Conservation (phyloP, 2,329 filamentous ascomycete genomes). For the Cytospora piceicola region DNA sequence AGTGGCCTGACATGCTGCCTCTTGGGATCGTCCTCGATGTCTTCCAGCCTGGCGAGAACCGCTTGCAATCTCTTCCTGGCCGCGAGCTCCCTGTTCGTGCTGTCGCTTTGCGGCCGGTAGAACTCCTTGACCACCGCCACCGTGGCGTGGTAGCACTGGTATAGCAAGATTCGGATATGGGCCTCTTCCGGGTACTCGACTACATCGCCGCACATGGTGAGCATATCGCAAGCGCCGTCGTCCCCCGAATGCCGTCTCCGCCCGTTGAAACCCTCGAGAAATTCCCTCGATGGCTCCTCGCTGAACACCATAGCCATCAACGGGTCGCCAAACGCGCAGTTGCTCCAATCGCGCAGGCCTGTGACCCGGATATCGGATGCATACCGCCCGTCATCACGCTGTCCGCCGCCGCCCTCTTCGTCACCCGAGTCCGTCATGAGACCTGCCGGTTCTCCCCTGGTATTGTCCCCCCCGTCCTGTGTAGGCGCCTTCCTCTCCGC, state of each 20-base stretch:
- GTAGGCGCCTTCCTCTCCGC: slow-evolving; percentile 38
- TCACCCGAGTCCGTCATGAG: slow-evolving; percentile 22
- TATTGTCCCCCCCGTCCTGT: not conserved
- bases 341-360: slow-evolving; percentile 62
- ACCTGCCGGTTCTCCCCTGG: not conserved
- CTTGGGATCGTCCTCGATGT: slow-evolving; percentile 42
- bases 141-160: slow-evolving; percentile 61
- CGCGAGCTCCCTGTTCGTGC: slow-evolving; percentile 55
- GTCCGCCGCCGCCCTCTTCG: slow-evolving; percentile 16
- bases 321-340: slow-evolving; percentile 63
- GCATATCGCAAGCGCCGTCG: slow-evolving; percentile 24
- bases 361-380: slow-evolving; percentile 43
- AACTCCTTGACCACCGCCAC: slow-evolving; percentile 58
- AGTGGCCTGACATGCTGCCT: slow-evolving; percentile 43
- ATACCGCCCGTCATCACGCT: slow-evolving; percentile 6
- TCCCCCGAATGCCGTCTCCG: slow-evolving; percentile 12
- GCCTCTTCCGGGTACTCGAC: slow-evolving; percentile 51
- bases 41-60: slow-evolving; percentile 51
- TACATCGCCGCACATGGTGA: slow-evolving; percentile 32
- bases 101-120: slow-evolving; percentile 54
- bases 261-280: slow-evolving; percentile 52
- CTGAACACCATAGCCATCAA: slow-evolving; percentile 56
- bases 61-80: slow-evolving; percentile 55
- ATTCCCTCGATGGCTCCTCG: slow-evolving; percentile 47
- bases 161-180: slow-evolving; percentile 55